Percentiles rank a stretch among this genome's conserved stretches.
Evolutionary conservation across 495 filamentous ascomycete species (phyloP).

Genomic region (Letharia lupina): DNA sequence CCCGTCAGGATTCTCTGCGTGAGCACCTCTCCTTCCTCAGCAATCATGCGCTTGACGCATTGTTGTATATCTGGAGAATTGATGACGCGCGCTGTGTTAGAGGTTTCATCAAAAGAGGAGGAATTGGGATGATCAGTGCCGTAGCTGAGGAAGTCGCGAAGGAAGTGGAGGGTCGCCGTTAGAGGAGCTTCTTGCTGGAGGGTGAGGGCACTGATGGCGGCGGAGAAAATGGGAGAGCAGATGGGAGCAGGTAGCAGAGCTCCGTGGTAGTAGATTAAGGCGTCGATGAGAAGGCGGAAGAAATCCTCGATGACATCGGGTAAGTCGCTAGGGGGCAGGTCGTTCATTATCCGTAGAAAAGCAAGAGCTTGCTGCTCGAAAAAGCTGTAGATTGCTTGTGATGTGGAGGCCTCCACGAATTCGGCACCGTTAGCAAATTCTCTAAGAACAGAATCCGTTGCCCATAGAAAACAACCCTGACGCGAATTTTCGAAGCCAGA

Average conservation of each 20-base stretch:
- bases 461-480: slow-evolving; percentile 97
- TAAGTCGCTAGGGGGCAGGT: slow-evolving; percentile 74
- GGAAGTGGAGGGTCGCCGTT: slow-evolving; percentile 83
- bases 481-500: slow-evolving; percentile 74
- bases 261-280: slow-evolving; percentile 82
- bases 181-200: slow-evolving; percentile 87
- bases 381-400: slow-evolving; percentile 83
- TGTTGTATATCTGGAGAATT: slow-evolving; percentile 56
- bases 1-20: slow-evolving; percentile 82
- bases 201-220: slow-evolving; percentile 72
- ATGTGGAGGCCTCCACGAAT: slow-evolving; percentile 71
- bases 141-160: slow-evolving; percentile 87
- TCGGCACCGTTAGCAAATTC: slow-evolving; percentile 89
- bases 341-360: slow-evolving; percentile 82
- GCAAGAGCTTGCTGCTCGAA: slow-evolving; percentile 84
- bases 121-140: slow-evolving; percentile 67
- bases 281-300: slow-evolving; percentile 85
- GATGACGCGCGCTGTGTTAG: slow-evolving; percentile 26
- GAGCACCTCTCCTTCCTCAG: slow-evolving; percentile 64
- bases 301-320: slow-evolving; percentile 99
- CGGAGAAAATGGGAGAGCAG: slow-evolving; percentile 74
- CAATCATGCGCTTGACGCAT: slow-evolving; percentile 62
- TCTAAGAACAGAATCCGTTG: slow-evolving; percentile 84
- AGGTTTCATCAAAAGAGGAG: slow-evolving; percentile 52
- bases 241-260: slow-evolving; percentile 69